Evolutionary conservation across 495 filamentous ascomycete genomes (phyloP).

Genomic region (Hypoxylon lienhwacheense): DNA sequence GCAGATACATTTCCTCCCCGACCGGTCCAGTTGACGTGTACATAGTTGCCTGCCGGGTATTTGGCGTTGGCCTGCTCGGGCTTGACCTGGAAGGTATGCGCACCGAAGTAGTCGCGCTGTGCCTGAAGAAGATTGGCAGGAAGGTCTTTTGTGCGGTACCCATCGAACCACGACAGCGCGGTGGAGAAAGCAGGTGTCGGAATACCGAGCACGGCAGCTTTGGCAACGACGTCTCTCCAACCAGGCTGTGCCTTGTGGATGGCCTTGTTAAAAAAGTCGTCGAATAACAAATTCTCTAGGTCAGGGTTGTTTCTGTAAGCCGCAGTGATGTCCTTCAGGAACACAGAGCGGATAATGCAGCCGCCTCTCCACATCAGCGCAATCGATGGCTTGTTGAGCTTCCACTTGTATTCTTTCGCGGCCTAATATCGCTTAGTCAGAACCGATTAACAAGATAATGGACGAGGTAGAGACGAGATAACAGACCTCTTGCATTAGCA

Average conservation of each 20-base stretch:
- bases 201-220: conserved; percentile 90
- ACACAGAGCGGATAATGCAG: conserved; percentile 99
- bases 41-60: conserved; percentile 84
- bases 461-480: neutral
- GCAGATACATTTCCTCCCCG: conserved; percentile 95
- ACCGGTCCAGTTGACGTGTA: conserved; percentile 99
- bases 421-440: conserved; percentile 56
- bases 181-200: conserved; percentile 95
- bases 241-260: conserved; percentile 95
- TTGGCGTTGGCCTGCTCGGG: conserved; percentile 80
- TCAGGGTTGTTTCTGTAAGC: conserved; percentile 94
- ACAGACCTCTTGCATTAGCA: conserved; percentile 97
- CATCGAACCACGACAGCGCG: conserved; percentile 96
- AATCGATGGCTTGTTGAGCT: conserved; percentile 99
- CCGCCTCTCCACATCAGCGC: conserved; percentile 99
- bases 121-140: conserved; percentile 98
- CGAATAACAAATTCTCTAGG: conserved; percentile 96
- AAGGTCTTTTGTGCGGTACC: conserved; percentile 91
- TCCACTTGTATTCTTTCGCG: conserved; percentile 93
- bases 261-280: conserved; percentile 98
- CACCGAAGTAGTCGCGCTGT: conserved; percentile 98
- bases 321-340: conserved; percentile 98
- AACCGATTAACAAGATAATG: neutral
- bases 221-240: conserved; percentile 93
- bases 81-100: conserved; percentile 98